These are phyloP conservation scores for Petunia secreta DNA, from an alignment of 257 asterid species.

Conservation along the genomic window DNA sequence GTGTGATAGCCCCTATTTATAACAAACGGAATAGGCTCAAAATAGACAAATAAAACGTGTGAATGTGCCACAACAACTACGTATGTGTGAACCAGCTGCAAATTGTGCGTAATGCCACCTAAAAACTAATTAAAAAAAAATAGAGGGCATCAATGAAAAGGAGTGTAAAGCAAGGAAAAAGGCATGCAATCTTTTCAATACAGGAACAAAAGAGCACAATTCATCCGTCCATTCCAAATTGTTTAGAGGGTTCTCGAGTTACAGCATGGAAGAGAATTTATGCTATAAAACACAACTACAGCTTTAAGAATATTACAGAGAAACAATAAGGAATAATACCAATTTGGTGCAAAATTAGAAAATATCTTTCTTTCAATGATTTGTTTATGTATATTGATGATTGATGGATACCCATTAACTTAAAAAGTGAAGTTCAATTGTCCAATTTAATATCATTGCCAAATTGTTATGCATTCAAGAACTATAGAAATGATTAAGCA, in stretches of 20 bases:
- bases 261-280: conserved; percentile 63
- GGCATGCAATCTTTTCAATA: conserved; percentile 67
- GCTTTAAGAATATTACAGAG: conserved; percentile 63
- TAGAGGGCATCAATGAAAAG: conserved; percentile 63
- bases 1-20: conserved; percentile 58
- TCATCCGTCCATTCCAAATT: conserved; percentile 34
- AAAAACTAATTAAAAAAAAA: conserved; percentile 53
- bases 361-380: conserved; percentile 60
- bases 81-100: conserved; percentile 81
- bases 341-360: conserved; percentile 40
- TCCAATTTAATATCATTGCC: conserved; percentile 61
- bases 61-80: conserved; percentile 38
- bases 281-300: conserved; percentile 49
- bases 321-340: conserved; percentile 62
- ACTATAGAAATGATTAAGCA: conserved; percentile 37
- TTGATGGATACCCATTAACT: conserved; percentile 77
- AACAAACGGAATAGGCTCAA: conserved; percentile 48
- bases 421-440: conserved; percentile 53
- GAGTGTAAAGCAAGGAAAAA: conserved; percentile 59
- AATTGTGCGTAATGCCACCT: conserved; percentile 50
- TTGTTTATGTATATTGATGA: conserved; percentile 71
- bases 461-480: conserved; percentile 42
- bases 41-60: conserved; percentile 52
- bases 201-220: conserved; percentile 32
- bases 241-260: conserved; percentile 49